Evolutionary conservation across 345 rosid species (phyloP).

Genomic region (Heritiera littoralis): DNA sequence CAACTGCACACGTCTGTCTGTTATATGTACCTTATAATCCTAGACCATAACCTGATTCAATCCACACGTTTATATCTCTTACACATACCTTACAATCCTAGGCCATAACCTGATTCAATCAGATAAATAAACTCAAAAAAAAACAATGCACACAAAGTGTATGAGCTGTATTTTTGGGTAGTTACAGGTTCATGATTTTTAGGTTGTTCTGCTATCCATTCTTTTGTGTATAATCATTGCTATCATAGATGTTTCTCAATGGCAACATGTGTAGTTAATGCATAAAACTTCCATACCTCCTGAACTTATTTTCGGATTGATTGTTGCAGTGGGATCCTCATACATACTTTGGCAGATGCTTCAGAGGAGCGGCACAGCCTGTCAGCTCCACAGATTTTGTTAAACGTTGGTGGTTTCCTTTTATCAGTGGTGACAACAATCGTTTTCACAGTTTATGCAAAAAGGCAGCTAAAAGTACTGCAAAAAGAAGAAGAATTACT

Average conservation of each 20-base stretch:
- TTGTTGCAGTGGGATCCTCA: slow-evolving; percentile 76
- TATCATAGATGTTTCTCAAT: background rate
- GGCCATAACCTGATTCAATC: background rate
- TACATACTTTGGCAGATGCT: slow-evolving; percentile 88
- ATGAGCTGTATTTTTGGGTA: background rate
- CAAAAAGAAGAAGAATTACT: slow-evolving; percentile 58
- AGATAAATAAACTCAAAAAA: background rate
- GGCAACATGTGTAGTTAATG: background rate
- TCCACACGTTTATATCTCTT: background rate
- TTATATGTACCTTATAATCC: background rate
- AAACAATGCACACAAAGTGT: background rate
- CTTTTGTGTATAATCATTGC: background rate
- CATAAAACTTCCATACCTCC: background rate
- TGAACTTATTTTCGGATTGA: slow-evolving; percentile 14
- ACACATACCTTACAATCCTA: background rate
- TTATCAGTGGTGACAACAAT: slow-evolving; percentile 64
- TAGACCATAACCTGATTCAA: background rate
- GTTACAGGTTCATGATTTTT: background rate
- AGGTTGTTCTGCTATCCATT: background rate
- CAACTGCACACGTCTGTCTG: background rate
- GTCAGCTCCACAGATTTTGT: slow-evolving; percentile 73
- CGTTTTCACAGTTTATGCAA: slow-evolving; percentile 74
- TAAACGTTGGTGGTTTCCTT: slow-evolving; percentile 76
- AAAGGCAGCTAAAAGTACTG: slow-evolving; percentile 67
- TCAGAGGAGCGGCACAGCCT: slow-evolving; percentile 56